Base-by-base conservation (phyloP, 1,284 basidiomycete species). In the Rhodotorula sp. region DNA sequence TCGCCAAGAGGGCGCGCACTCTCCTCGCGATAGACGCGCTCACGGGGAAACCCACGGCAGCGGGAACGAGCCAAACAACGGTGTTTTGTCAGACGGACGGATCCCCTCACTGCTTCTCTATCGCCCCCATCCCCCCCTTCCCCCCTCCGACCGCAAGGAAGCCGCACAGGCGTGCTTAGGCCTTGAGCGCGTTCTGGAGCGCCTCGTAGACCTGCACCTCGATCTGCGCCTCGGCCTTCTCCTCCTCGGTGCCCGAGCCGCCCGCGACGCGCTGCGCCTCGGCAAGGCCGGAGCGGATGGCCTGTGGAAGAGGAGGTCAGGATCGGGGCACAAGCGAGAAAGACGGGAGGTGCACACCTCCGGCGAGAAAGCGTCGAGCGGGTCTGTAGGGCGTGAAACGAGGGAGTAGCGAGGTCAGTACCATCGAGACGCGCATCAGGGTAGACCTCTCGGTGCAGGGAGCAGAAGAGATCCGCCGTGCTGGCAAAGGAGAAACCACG, bases 121-220 rank as follows among this genome's bases (percentile, higher is more conserved):
- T 34, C 53, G 4, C 53, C 32, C 25, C 44, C 7, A 29, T 32
- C 60, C 7, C 21, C 34, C 9, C 37, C 34, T 39, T 51, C n/a
- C 10, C 32, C 63, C 48, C 29, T 17, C 25, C 34, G 29, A 27
- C 17, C 25, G 25, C 32, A 41, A 10, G 10, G n/a, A 44, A 44
- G 17, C 6, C 10, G 44, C 21, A 3, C 48, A 36, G 41, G 62
- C 13, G 9, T 2, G 39, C 21, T 76, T 69, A 76, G 44, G 75
- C 70, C 77, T 79, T 79, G 66, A 95, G 82, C 73, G 95, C 94
- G 78, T 92, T 87, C 83, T 98, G 94, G 76, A 99, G 85, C 63
- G 93, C 89, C 85, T 97, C 94, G 82, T 94, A 97, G 76, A 99
- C 95, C 81, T 97, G 94, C 62, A 92, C 91, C 84, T 98, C 96